phyloP scores from a whole-genome alignment of 495 filamentous ascomycete species.

The Aspergillus ellipticus region DNA sequence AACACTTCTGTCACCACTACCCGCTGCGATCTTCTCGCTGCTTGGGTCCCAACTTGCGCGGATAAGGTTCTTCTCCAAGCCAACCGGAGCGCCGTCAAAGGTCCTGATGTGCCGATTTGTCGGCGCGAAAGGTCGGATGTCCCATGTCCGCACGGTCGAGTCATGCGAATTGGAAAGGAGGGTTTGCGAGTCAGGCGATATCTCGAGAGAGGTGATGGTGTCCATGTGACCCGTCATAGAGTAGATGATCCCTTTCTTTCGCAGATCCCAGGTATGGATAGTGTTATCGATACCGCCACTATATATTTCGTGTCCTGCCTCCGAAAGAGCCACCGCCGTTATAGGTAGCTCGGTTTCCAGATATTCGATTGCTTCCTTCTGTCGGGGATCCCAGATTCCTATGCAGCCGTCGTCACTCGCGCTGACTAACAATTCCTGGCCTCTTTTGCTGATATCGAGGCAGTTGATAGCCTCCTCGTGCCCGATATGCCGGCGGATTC shows the following conservation, averaged over 20 bases:
- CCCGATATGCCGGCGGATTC: constrained; percentile 86
- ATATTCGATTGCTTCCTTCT: constrained; percentile 83
- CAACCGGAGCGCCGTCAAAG: constrained; percentile 83
- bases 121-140: constrained; percentile 91
- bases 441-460: constrained; percentile 80
- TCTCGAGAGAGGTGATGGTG: constrained; percentile 81
- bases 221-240: constrained; percentile 87
- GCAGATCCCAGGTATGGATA: constrained; percentile 94
- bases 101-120: constrained; percentile 76
- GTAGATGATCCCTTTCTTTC: constrained; percentile 84
- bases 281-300: constrained; percentile 95
- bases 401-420: constrained; percentile 92
- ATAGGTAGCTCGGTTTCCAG: constrained; percentile 91
- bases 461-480: constrained; percentile 94
- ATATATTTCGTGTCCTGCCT: constrained; percentile 93
- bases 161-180: constrained; percentile 92
- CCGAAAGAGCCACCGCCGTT: constrained; percentile 83
- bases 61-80: constrained; percentile 88
- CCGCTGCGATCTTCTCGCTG: constrained; percentile 82
- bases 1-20: constrained; percentile 84
- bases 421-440: constrained; percentile 83
- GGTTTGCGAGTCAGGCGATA: constrained; percentile 89
- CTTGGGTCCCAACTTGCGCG: constrained; percentile 86
- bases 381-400: constrained; percentile 93
- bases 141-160: constrained; percentile 90